These are phyloP conservation scores for Albifimbria verrucaria DNA, from an alignment of 2,329 filamentous ascomycete species.

Conservation along the genomic window DNA sequence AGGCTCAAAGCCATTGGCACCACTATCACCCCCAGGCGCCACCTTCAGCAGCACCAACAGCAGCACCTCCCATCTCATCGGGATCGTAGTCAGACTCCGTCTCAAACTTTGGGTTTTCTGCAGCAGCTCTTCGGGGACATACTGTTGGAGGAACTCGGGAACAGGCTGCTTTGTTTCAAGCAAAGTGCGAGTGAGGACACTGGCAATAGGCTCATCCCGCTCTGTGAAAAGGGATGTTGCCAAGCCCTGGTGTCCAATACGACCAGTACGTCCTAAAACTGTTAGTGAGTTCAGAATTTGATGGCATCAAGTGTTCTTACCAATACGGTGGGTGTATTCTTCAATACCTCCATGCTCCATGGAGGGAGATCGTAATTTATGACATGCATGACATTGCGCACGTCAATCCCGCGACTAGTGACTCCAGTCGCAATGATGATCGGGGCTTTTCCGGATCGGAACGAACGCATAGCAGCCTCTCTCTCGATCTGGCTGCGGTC, in stretches of 20 bases:
- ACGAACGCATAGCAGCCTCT: slow-evolving; percentile 85
- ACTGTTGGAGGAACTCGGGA: slow-evolving; percentile 74
- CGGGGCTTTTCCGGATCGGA: slow-evolving; percentile 70
- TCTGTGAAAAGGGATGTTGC: slow-evolving; percentile 90
- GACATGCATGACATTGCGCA: slow-evolving; percentile 82
- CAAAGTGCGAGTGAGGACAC: slow-evolving; percentile 74
- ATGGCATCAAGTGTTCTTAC: slow-evolving; percentile 44
- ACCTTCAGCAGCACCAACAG: slow-evolving; percentile 11
- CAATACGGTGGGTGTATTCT: slow-evolving; percentile 93
- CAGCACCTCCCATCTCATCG: slow-evolving; percentile 17
- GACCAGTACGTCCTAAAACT: slow-evolving; percentile 84
- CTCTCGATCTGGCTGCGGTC: slow-evolving; percentile 88
- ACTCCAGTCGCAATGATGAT: slow-evolving; percentile 86
- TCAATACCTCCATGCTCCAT: slow-evolving; percentile 78
- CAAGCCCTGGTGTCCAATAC: slow-evolving; percentile 82
- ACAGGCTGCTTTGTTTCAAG: slow-evolving; percentile 75
- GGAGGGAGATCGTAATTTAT: slow-evolving; percentile 90
- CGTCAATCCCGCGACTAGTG: slow-evolving; percentile 83
- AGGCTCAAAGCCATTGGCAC: no score
- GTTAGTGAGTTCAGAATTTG: not conserved
- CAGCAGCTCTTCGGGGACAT: slow-evolving; percentile 53
- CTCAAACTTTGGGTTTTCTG: slow-evolving; percentile 50
- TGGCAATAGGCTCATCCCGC: slow-evolving; percentile 67
- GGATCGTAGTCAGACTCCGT: slow-evolving; percentile 52
- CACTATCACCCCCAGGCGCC: slow-evolving; percentile 9